phyloP scores from a whole-genome alignment of 176 grass and related monocot genomes.

The Carex pumila region DNA sequence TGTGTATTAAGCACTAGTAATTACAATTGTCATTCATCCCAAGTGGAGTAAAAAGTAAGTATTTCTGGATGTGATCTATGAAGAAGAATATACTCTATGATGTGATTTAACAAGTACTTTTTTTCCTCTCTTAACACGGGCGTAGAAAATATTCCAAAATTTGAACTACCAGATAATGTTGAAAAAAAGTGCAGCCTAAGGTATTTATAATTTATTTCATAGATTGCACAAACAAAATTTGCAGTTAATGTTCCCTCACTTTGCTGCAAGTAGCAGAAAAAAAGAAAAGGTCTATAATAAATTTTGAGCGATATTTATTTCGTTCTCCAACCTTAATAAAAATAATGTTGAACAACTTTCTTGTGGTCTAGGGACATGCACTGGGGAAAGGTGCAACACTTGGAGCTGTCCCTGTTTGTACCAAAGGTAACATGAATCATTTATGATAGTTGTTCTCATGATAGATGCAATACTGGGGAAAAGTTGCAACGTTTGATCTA shows the following conservation, averaged over 20 bases:
- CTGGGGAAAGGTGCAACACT: too few species aligned
- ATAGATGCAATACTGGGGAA: too few species aligned
- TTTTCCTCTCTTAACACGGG: background rate
- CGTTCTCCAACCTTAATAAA: too few species aligned
- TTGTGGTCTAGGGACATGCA: too few species aligned
- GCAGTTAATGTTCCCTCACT: background rate
- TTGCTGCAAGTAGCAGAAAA: background rate
- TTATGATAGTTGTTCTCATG: background rate
- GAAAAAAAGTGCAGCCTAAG: background rate
- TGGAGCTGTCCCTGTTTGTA: too few species aligned
- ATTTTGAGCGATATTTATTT: background rate
- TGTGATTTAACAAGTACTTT: background rate
- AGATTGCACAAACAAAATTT: background rate
- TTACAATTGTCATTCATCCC: background rate
- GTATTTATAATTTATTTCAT: background rate
- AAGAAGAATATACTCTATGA: background rate
- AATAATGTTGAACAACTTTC: too few species aligned
- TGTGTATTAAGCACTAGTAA: background rate
- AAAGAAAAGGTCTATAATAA: background rate
- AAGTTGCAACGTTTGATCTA: too few species aligned
- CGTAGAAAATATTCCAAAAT: background rate
- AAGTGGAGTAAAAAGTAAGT: background rate
- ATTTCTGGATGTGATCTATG: background rate
- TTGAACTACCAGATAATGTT: background rate
- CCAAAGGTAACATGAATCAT: too few species aligned